These are phyloP conservation scores for Agapanthus africanus DNA, from an alignment of 106 monocot genomes.

Conservation along the genomic window DNA sequence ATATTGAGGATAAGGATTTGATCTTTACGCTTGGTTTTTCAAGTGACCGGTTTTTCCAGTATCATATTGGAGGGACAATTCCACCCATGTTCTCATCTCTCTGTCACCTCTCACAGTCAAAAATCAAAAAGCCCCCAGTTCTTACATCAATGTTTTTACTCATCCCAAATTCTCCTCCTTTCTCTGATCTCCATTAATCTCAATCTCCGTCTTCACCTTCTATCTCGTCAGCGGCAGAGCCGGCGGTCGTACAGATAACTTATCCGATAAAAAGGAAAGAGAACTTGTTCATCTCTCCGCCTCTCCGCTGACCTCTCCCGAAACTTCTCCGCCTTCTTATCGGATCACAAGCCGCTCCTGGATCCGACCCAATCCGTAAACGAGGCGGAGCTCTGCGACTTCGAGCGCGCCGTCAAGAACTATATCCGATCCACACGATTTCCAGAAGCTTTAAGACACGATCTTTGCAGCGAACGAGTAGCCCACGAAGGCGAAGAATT, in stretches of 20 bases:
- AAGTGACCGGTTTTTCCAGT: too few relatives aligned
- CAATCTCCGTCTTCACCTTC: constrained; percentile 52
- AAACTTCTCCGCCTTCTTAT: constrained; percentile 41
- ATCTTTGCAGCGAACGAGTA: constrained; percentile 74
- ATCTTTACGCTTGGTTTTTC: too few relatives aligned
- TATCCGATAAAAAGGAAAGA: too few relatives aligned
- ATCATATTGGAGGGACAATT: too few relatives aligned
- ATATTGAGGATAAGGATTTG: too few relatives aligned
- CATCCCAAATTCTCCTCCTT: too few relatives aligned
- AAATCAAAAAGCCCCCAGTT: too few relatives aligned
- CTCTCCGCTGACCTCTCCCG: constrained; percentile 59
- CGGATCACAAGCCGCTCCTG: constrained; percentile 35
- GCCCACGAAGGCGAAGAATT: constrained; percentile 47
- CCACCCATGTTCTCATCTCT: too few relatives aligned
- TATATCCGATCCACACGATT: too few relatives aligned
- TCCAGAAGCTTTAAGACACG: constrained; percentile 89
- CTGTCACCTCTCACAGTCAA: too few relatives aligned
- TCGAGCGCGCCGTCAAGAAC: constrained; percentile 89
- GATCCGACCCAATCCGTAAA: constrained; percentile 36
- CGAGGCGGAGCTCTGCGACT: constrained; percentile 71
- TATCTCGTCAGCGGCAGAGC: constrained; percentile 60
- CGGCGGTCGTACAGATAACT: constrained; percentile 63
- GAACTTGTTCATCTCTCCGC: constrained; percentile 54
- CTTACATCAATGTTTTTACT: too few relatives aligned
- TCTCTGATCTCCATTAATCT: too few relatives aligned